Evolutionary conservation across 2,329 filamentous ascomycete genomes (phyloP).

Genomic region (Cercospora beticola): DNA sequence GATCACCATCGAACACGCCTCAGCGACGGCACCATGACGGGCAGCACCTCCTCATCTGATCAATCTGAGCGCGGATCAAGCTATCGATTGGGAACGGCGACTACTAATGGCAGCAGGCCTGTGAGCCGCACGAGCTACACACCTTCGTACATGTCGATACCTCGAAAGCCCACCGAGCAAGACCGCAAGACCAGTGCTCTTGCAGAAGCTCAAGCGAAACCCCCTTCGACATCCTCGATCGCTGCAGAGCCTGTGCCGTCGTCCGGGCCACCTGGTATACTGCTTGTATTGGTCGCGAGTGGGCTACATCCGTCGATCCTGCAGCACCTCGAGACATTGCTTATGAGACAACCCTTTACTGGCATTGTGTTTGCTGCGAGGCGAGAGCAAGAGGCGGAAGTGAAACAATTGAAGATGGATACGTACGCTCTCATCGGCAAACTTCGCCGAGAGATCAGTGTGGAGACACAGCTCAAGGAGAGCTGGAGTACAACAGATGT

Average conservation of each 20-base stretch:
- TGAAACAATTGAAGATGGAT: slow-evolving; percentile 31
- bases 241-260: neutral
- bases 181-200: neutral
- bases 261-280: slow-evolving; percentile 13
- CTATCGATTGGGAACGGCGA: slow-evolving; percentile 14
- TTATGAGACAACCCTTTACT: slow-evolving; percentile 22
- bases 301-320: slow-evolving; percentile 15
- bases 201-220: neutral
- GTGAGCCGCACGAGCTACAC: slow-evolving; percentile 14
- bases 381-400: slow-evolving; percentile 21
- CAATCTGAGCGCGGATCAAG: slow-evolving; percentile 5
- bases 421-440: slow-evolving; percentile 27
- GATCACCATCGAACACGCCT: slow-evolving; percentile 2
- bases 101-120: slow-evolving; percentile 10
- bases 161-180: slow-evolving; percentile 11
- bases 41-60: slow-evolving; percentile 7
- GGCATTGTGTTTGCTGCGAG: slow-evolving; percentile 19
- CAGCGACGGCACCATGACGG: slow-evolving; percentile 5
- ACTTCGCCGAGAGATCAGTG: slow-evolving; percentile 28
- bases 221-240: neutral
- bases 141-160: slow-evolving; percentile 16
- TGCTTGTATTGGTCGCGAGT: slow-evolving; percentile 21
- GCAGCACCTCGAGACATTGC: slow-evolving; percentile 25
- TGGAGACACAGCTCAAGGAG: slow-evolving; percentile 24
- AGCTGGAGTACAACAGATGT: slow-evolving; percentile 26